phyloP scores from a whole-genome alignment of 257 asterid genomes.

The Penstemon barbatus region DNA sequence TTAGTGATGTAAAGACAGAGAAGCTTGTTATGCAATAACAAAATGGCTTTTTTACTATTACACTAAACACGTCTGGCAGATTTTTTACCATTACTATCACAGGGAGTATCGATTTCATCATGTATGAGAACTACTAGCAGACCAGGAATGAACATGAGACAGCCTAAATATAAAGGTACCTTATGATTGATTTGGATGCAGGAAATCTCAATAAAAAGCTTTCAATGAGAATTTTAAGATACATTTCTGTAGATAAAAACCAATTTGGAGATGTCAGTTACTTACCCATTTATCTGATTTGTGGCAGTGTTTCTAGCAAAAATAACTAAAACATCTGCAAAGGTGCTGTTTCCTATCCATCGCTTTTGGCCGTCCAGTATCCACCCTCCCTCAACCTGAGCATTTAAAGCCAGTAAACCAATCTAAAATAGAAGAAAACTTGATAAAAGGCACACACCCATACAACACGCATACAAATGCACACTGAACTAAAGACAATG shows the following conservation, averaged over 20 bases:
- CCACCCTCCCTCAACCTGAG: constrained; percentile 98
- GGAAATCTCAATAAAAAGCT: constrained; percentile 1
- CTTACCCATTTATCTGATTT: constrained; percentile 90
- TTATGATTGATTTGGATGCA: background rate
- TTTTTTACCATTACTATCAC: constrained; percentile 15
- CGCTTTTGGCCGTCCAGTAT: constrained; percentile 94
- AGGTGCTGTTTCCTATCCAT: constrained; percentile 98
- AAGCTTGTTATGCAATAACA: constrained; percentile 9
- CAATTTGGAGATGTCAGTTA: background rate
- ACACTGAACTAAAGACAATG: background rate
- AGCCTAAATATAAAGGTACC: constrained; percentile 1
- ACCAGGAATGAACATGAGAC: background rate
- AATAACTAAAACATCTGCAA: constrained; percentile 80
- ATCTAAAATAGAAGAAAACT: constrained; percentile 2
- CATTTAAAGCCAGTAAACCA: constrained; percentile 25
- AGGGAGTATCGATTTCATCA: constrained; percentile 1
- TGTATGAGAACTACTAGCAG: constrained; percentile 4
- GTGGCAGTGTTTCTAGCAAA: constrained; percentile 78
- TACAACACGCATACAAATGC: no score
- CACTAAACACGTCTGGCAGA: constrained; percentile 7
- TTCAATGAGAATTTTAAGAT: background rate
- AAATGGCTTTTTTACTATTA: background rate
- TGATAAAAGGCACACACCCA: background rate
- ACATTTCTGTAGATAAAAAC: constrained; percentile 4
- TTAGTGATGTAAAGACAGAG: constrained; percentile 15